Percentiles rank a stretch among this genome's conserved stretches.
Evolutionary conservation across 2,329 filamentous ascomycete species (phyloP).

Genomic region (Pseudohalonectria lignicola): DNA sequence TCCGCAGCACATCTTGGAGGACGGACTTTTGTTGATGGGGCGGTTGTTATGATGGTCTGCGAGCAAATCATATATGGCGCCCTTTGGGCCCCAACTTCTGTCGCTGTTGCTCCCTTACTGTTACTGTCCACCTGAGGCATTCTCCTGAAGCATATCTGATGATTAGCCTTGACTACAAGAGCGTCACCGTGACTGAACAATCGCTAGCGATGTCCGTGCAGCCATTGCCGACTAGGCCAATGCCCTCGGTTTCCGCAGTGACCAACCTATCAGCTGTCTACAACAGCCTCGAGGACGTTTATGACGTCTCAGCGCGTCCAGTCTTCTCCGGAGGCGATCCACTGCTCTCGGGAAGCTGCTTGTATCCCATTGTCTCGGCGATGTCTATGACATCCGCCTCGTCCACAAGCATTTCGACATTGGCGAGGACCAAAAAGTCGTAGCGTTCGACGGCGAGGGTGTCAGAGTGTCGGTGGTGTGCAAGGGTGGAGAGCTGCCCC

Average conservation of each 20-base stretch:
- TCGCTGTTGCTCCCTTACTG: too few relatives aligned
- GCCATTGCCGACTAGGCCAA: background rate
- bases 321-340: background rate
- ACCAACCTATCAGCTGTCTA: background rate
- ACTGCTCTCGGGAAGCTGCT: background rate
- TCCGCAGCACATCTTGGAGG: too few relatives aligned
- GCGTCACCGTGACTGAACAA: too few relatives aligned
- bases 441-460: background rate
- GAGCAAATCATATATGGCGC: too few relatives aligned
- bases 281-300: background rate
- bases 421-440: background rate
- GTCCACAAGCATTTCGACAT: background rate
- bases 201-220: background rate
- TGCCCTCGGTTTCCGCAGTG: background rate
- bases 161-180: too few relatives aligned
- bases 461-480: background rate
- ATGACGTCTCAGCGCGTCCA: background rate
- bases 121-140: too few relatives aligned
- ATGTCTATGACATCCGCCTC: background rate
- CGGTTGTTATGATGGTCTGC: too few relatives aligned
- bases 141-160: too few relatives aligned
- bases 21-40: too few relatives aligned
- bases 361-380: background rate
- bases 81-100: too few relatives aligned
- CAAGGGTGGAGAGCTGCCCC: background rate